phyloP scores from a whole-genome alignment of 495 filamentous ascomycete genomes.

The Thermothielavioides terrestris region DNA sequence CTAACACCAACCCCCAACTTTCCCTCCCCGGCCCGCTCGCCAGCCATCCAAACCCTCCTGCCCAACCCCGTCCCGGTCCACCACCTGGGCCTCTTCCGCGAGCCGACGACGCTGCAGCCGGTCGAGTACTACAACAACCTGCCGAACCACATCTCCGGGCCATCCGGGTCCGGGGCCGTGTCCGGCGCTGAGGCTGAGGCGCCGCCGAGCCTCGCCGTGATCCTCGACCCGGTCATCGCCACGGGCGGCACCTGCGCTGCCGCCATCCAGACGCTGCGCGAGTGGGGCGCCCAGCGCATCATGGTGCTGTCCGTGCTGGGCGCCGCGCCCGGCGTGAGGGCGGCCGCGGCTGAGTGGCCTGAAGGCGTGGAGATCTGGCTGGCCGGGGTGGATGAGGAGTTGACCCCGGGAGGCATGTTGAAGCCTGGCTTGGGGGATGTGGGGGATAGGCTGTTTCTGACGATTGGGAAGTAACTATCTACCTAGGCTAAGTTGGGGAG shows the following conservation, averaged over 20 bases:
- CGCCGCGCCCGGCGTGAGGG: constrained; percentile 53
- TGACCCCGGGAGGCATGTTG: constrained; percentile 78
- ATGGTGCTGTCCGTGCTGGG: constrained; percentile 71
- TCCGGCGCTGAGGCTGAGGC: constrained; percentile 23
- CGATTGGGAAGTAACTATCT: constrained; percentile 71
- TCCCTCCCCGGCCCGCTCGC: not conserved
- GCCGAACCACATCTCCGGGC: constrained; percentile 52
- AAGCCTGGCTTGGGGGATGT: constrained; percentile 86
- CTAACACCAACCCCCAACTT: too few species aligned
- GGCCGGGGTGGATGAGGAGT: constrained; percentile 64
- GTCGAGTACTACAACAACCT: constrained; percentile 99
- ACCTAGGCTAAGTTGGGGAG: too few species aligned
- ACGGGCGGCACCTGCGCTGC: constrained; percentile 85
- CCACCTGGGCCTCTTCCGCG: constrained; percentile 89
- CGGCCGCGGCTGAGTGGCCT: constrained; percentile 64
- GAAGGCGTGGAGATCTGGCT: constrained; percentile 74
- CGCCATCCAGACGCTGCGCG: constrained; percentile 77
- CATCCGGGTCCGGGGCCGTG: too few species aligned
- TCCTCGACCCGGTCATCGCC: constrained; percentile 88
- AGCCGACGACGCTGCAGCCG: constrained; percentile 71
- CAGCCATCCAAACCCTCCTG: constrained; percentile 75
- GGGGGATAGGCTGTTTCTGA: constrained; percentile 86
- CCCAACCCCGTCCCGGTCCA: constrained; percentile 75
- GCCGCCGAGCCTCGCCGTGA: constrained; percentile 57
- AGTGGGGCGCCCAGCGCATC: constrained; percentile 82